phyloP scores from a whole-genome alignment of 108 stramenopile species.

The Parietichytrium sp. region DNA sequence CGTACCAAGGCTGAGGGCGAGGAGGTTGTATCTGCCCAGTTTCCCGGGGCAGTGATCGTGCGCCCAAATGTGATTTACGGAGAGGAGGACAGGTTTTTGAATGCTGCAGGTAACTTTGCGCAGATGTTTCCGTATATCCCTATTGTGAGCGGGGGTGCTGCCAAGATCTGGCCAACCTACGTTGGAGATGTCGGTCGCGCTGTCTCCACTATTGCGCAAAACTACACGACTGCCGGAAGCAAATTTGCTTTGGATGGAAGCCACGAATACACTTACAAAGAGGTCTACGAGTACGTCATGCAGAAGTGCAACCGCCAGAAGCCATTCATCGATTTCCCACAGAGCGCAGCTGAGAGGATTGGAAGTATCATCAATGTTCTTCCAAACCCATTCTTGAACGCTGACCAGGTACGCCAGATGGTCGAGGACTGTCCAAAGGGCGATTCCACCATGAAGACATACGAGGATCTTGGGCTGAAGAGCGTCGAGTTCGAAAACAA shows the following conservation, averaged over 20 bases:
- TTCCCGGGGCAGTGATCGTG: slow-evolving; percentile 73
- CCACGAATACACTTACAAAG: slow-evolving; percentile 82
- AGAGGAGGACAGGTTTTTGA: slow-evolving; percentile 85
- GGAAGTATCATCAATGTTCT: slow-evolving; percentile 67
- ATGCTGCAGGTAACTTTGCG: slow-evolving; percentile 77
- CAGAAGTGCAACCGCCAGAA: slow-evolving; percentile 74
- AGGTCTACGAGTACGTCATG: slow-evolving; percentile 83
- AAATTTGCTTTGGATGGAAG: slow-evolving; percentile 88
- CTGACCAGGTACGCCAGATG: slow-evolving; percentile 75
- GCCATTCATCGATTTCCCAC: slow-evolving; percentile 66
- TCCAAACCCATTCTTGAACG: slow-evolving; percentile 69
- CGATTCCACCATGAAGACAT: slow-evolving; percentile 65
- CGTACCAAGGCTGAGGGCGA: slow-evolving; percentile 88
- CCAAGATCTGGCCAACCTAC: slow-evolving; percentile 88
- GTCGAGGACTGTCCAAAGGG: slow-evolving; percentile 72
- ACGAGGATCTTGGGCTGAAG: slow-evolving; percentile 60
- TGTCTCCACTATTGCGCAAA: slow-evolving; percentile 59
- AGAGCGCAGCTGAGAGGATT: slow-evolving; percentile 51
- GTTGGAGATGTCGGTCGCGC: slow-evolving; percentile 86
- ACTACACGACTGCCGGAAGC: slow-evolving; percentile 71
- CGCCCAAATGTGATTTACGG: slow-evolving; percentile 91
- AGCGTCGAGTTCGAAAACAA: slow-evolving; percentile 84
- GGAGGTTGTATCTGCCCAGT: slow-evolving; percentile 76
- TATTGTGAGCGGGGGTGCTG: slow-evolving; percentile 75
- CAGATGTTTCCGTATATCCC: slow-evolving; percentile 68